Percentiles rank a stretch among this genome's conserved stretches.
Evolutionary conservation across 2,329 filamentous ascomycete genomes (phyloP).

Genomic region (Elsinoe ampelina): DNA sequence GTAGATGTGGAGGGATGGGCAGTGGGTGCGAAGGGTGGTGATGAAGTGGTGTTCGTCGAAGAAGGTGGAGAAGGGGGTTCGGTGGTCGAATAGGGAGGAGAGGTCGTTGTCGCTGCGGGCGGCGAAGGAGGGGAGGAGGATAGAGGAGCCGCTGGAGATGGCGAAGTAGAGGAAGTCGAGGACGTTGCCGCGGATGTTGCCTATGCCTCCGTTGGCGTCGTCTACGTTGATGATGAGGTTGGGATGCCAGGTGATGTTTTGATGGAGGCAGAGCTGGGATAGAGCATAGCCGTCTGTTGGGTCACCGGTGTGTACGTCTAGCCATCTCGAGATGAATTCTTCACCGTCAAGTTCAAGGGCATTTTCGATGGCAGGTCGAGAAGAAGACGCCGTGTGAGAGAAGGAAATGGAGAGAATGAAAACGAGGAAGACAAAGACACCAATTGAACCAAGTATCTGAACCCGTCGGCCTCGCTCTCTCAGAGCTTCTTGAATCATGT

Average conservation of each 20-base stretch:
- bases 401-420: neutral
- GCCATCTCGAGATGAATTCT: constrained; percentile 22
- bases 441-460: neutral
- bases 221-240: constrained; percentile 38
- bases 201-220: constrained; percentile 36
- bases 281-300: constrained; percentile 21
- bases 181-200: constrained; percentile 37
- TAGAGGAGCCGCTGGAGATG: constrained; percentile 40
- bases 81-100: constrained; percentile 21
- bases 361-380: neutral
- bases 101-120: constrained; percentile 16
- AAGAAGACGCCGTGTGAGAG: neutral
- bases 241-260: constrained; percentile 31
- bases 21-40: constrained; percentile 17
- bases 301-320: constrained; percentile 19
- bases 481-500: neutral
- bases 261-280: constrained; percentile 25
- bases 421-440: neutral
- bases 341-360: constrained; percentile 1
- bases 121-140: constrained; percentile 19
- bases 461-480: neutral
- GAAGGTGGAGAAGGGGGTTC: constrained; percentile 19
- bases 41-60: constrained; percentile 26
- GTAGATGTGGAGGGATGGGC: constrained; percentile 23
- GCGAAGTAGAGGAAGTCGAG: constrained; percentile 39